Percentiles rank a stretch among this genome's conserved stretches.
Evolutionary conservation across 2,329 filamentous ascomycete genomes (phyloP).

Genomic region (Beauveria bassiana): DNA sequence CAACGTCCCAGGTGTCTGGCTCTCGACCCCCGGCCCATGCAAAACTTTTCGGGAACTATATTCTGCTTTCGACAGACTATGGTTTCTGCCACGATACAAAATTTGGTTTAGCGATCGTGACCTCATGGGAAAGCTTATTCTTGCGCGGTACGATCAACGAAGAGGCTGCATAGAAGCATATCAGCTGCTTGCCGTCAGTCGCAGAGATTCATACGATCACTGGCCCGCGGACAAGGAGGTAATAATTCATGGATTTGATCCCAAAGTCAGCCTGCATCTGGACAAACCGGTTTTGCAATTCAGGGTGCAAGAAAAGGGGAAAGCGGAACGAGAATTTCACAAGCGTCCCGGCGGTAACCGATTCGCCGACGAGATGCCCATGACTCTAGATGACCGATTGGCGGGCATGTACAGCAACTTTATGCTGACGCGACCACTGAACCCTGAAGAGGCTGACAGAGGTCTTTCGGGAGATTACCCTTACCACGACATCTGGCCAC

Average conservation of each 20-base stretch:
- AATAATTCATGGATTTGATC: slow-evolving; percentile 65
- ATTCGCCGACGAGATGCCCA: slow-evolving; percentile 44
- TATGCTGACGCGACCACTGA: slow-evolving; percentile 50
- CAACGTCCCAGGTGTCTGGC: slow-evolving; percentile 50
- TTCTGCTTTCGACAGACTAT: slow-evolving; percentile 65
- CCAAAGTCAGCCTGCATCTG: slow-evolving; percentile 61
- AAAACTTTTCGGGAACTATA: slow-evolving; percentile 64
- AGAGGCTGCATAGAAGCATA: slow-evolving; percentile 75
- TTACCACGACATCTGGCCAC: slow-evolving; percentile 65
- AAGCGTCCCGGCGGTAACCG: slow-evolving; percentile 24
- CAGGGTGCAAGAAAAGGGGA: slow-evolving; percentile 20
- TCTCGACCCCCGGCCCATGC: slow-evolving; percentile 51
- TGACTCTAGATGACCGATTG: slow-evolving; percentile 38
- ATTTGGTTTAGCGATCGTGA: slow-evolving; percentile 79
- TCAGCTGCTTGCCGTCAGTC: slow-evolving; percentile 60
- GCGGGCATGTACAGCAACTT: slow-evolving; percentile 58
- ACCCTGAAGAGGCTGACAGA: slow-evolving; percentile 27
- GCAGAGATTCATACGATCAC: slow-evolving; percentile 43
- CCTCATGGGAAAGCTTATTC: slow-evolving; percentile 64
- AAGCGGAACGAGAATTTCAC: slow-evolving; percentile 16
- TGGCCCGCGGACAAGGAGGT: slow-evolving; percentile 62
- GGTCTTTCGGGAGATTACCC: slow-evolving; percentile 27
- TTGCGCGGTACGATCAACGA: slow-evolving; percentile 68
- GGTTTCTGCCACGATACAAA: slow-evolving; percentile 75
- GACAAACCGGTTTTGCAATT: slow-evolving; percentile 65